A percentile compares a stretch with the other conserved stretches of the same genome.
phyloP scores from a whole-genome alignment of 805 yeast genomes.

The Nakazawaea ishiwadae region DNA sequence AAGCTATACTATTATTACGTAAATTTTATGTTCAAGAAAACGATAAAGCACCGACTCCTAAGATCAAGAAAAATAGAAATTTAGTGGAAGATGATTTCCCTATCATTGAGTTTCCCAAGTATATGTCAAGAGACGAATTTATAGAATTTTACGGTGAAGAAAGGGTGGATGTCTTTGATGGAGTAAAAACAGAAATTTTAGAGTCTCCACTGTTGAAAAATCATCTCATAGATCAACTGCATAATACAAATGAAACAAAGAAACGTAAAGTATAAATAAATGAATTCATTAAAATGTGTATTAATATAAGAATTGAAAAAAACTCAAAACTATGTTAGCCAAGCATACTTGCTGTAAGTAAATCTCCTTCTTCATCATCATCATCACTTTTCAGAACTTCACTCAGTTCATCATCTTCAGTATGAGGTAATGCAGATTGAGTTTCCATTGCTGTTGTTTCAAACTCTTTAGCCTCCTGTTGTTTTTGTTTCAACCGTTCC shows the following conservation, averaged over 20 bases:
- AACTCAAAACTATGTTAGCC: neutral
- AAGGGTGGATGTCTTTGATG: constrained; percentile 14
- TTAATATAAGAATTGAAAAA: neutral
- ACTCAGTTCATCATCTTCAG: no score
- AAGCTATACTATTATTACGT: constrained; percentile 77
- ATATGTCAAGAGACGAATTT: constrained; percentile 49
- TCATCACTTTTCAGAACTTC: no score
- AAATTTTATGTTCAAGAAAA: constrained; percentile 85
- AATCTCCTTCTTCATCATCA: constrained; percentile 8
- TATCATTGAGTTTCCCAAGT: constrained; percentile 47
- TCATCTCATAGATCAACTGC: neutral
- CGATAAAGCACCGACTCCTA: constrained; percentile 77
- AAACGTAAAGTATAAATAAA: neutral
- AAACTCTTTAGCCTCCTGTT: neutral
- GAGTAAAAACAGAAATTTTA: neutral
- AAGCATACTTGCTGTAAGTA: constrained; percentile 11
- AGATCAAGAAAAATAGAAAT: constrained; percentile 64
- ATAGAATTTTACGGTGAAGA: constrained; percentile 42
- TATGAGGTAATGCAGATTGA: no score
- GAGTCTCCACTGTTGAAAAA: neutral
- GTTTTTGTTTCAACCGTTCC: constrained; percentile 12
- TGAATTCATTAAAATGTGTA: neutral
- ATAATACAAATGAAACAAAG: neutral
- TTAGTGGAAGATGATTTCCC: constrained; percentile 58
- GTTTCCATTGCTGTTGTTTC: neutral